A percentile compares a stretch with the other conserved stretches of the same genome.
phyloP scores from a whole-genome alignment of 805 yeast genomes.

The Yamadazyma takamatsuzukensis region DNA sequence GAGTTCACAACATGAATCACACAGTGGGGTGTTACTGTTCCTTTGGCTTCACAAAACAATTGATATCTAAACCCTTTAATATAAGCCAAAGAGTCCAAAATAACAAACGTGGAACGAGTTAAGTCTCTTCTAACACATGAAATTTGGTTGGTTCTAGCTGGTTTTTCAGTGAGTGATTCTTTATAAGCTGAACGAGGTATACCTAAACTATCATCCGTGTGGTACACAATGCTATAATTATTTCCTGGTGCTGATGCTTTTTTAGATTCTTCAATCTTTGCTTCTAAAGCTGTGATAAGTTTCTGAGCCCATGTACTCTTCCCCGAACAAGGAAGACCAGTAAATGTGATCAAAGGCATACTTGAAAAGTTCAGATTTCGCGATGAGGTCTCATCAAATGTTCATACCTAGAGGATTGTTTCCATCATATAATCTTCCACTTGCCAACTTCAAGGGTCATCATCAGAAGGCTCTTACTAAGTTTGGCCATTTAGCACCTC shows the following conservation, averaged over 20 bases:
- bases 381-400: too few species aligned
- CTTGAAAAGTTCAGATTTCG: slow-evolving; percentile 1
- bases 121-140: slow-evolving; percentile 85
- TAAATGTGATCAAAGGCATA: slow-evolving; percentile 83
- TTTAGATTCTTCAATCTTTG: slow-evolving; percentile 37
- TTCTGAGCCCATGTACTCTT: slow-evolving; percentile 71
- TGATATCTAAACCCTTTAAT: slow-evolving; percentile 96
- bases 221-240: slow-evolving; percentile 59
- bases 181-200: slow-evolving; percentile 64
- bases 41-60: slow-evolving; percentile 88
- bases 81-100: slow-evolving; percentile 81
- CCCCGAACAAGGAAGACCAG: slow-evolving; percentile 86
- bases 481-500: slow-evolving; percentile 69
- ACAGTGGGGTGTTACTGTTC: slow-evolving; percentile 74
- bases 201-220: slow-evolving; percentile 76
- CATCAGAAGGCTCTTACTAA: slow-evolving; percentile 73
- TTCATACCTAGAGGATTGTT: slow-evolving; percentile 71
- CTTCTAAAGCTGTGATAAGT: slow-evolving; percentile 46
- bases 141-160: slow-evolving; percentile 78
- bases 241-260: slow-evolving; percentile 45
- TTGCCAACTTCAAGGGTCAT: slow-evolving; percentile 87
- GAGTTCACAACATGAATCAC: slow-evolving; percentile 79
- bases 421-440: slow-evolving; percentile 65
- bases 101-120: slow-evolving; percentile 64
- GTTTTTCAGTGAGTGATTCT: slow-evolving; percentile 74